A percentile compares a stretch with the other conserved stretches of the same genome.
These are phyloP conservation scores for Lodderomyces metapsilosis DNA, from an alignment of 1,139 yeast genomes.

Conservation along the genomic window DNA sequence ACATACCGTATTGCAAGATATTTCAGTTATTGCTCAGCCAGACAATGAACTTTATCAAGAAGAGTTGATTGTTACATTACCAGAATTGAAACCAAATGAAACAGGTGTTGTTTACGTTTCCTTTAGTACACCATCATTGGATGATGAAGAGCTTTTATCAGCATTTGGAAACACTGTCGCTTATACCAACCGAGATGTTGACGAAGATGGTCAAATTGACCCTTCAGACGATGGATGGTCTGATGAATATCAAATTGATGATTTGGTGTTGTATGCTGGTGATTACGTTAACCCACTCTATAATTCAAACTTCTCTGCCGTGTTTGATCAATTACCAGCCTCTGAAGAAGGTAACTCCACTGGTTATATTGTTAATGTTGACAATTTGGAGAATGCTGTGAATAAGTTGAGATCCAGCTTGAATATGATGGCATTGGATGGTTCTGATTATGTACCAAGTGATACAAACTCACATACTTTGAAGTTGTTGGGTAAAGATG, in stretches of 20 bases:
- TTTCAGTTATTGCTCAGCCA: conserved; percentile 70
- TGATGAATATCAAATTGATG: conserved; percentile 91
- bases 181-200: conserved; percentile 80
- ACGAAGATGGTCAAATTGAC: conserved; percentile 66
- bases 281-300: conserved; percentile 80
- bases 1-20: conserved; percentile 74
- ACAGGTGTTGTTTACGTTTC: conserved; percentile 80
- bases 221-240: conserved; percentile 82
- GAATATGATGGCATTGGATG: conserved; percentile 79
- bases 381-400: conserved; percentile 38
- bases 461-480: conserved; percentile 67
- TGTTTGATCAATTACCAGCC: conserved; percentile 67
- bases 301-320: conserved; percentile 70
- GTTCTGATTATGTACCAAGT: conserved; percentile 63
- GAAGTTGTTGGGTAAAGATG: conserved; percentile 81
- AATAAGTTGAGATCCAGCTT: conserved; percentile 56
- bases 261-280: conserved; percentile 72
- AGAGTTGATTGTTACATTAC: conserved; percentile 73
- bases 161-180: conserved; percentile 68
- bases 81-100: conserved; percentile 66
- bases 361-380: conserved; percentile 32
- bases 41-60: conserved; percentile 61
- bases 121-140: conserved; percentile 54
- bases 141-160: conserved; percentile 36
- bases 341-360: conserved; percentile 33